Conservation (phyloP, 352 stramenopile species). For the Globisporangium acanthophoron region DNA sequence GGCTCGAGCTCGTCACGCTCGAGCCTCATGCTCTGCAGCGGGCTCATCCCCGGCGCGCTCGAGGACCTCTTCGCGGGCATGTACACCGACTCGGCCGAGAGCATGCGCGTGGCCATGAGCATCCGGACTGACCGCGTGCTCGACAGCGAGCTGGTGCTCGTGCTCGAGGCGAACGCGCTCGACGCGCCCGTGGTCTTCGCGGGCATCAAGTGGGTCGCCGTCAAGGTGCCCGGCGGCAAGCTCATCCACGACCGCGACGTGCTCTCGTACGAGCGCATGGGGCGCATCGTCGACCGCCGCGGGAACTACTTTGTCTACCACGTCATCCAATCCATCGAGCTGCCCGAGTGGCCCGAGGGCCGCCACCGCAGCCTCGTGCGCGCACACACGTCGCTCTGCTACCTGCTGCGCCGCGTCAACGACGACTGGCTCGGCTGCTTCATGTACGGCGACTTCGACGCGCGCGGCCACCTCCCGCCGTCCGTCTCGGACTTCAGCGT, state of each 20-base stretch:
- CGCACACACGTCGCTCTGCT: slow-evolving; percentile 47
- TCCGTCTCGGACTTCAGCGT: slow-evolving; percentile 36
- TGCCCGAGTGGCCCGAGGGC: slow-evolving; percentile 44
- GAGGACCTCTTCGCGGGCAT: slow-evolving; percentile 48
- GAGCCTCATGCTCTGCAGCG: slow-evolving; percentile 48
- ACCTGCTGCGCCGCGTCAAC: slow-evolving; percentile 51
- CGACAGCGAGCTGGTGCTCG: slow-evolving; percentile 47
- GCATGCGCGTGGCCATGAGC: slow-evolving; percentile 33
- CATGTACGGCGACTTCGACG: slow-evolving; percentile 40
- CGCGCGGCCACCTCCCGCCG: slow-evolving; percentile 30
- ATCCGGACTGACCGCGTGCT: slow-evolving; percentile 46
- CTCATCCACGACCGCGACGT: slow-evolving; percentile 53
- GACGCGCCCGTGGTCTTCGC: slow-evolving; percentile 49
- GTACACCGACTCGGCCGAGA: slow-evolving; percentile 51
- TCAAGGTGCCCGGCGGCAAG: slow-evolving; percentile 31
- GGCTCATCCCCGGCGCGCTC: slow-evolving; percentile 45
- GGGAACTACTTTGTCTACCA: slow-evolving; percentile 58
- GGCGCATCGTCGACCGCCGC: slow-evolving; percentile 47
- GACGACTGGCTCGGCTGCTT: slow-evolving; percentile 53
- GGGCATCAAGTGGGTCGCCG: slow-evolving; percentile 57
- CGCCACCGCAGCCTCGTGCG: slow-evolving; percentile 25
- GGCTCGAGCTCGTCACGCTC: slow-evolving; percentile 17
- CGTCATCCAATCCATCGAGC: slow-evolving; percentile 51
- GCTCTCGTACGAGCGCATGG: slow-evolving; percentile 54
- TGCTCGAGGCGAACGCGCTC: slow-evolving; percentile 44